phyloP scores from a whole-genome alignment of 106 monocot genomes.

The Dactylorhiza incarnata region DNA sequence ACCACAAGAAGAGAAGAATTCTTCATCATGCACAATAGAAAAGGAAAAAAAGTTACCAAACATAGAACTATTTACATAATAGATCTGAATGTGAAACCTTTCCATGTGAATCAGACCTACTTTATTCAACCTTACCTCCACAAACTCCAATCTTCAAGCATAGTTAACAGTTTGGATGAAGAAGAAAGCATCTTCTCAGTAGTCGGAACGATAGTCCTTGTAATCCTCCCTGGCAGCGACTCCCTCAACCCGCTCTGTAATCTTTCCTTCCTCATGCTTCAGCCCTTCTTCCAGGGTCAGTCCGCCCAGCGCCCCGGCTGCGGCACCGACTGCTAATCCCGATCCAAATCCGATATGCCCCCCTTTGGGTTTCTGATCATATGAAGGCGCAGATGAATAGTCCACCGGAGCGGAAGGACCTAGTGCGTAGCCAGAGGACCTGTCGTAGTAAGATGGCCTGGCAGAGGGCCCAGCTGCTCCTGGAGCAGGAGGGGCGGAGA shows the following conservation, averaged over 20 bases:
- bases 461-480: slow-evolving; percentile 13
- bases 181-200: slow-evolving; percentile 9
- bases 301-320: slow-evolving; percentile 60
- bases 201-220: slow-evolving; percentile 38
- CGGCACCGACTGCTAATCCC: slow-evolving; percentile 65
- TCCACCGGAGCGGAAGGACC: slow-evolving; percentile 65
- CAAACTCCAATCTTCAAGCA: neutral
- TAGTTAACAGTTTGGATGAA: neutral
- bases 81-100: neutral
- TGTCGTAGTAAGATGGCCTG: slow-evolving; percentile 32
- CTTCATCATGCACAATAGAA: neutral
- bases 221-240: slow-evolving; percentile 40
- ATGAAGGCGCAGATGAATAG: slow-evolving; percentile 28
- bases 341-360: slow-evolving; percentile 43
- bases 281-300: slow-evolving; percentile 64
- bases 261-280: slow-evolving; percentile 69
- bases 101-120: neutral
- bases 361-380: slow-evolving; percentile 32
- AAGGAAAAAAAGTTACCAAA: neutral
- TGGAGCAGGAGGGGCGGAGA: slow-evolving; percentile 41
- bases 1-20: neutral
- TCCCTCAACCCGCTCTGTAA: slow-evolving; percentile 40
- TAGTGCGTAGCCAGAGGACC: slow-evolving; percentile 19
- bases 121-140: slow-evolving; percentile 21
- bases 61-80: slow-evolving; percentile 11